These are phyloP conservation scores for Fusarium odoratissimum DNA, from an alignment of 2,329 filamentous ascomycete genomes.

Conservation along the genomic window DNA sequence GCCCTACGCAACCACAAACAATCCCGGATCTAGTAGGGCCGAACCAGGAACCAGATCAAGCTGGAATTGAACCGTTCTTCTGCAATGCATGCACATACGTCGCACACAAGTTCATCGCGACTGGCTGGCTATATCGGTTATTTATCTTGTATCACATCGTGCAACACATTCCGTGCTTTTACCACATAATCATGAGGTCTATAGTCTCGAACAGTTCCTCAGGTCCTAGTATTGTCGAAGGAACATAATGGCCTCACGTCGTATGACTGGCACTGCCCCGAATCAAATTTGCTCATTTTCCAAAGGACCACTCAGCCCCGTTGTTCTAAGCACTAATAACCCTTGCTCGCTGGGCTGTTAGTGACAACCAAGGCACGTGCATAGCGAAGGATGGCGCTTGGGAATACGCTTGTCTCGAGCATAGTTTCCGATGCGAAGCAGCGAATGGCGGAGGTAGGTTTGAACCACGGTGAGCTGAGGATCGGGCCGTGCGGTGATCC, in stretches of 20 bases:
- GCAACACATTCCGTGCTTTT: background rate
- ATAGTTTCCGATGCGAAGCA: background rate
- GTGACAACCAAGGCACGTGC: background rate
- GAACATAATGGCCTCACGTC: background rate
- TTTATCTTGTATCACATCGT: background rate
- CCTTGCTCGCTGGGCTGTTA: background rate
- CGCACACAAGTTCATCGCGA: background rate
- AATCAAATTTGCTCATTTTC: conserved; percentile 10
- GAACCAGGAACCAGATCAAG: background rate
- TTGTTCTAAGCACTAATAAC: conserved; percentile 9
- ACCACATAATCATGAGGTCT: background rate
- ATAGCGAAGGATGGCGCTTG: background rate
- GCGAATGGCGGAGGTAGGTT: background rate
- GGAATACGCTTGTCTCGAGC: background rate
- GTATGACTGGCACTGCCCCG: conserved; percentile 7
- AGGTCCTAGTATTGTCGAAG: background rate
- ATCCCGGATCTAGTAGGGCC: background rate
- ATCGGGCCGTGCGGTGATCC: background rate
- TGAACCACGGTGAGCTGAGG: background rate
- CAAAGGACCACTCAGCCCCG: conserved; percentile 13
- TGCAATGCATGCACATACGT: background rate
- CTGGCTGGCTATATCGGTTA: background rate
- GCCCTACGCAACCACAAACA: background rate
- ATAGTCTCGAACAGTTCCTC: background rate
- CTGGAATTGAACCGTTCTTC: background rate